Evolutionary conservation across 1,284 basidiomycete species (phyloP), one percentile per base, ranked within the genome.

Genomic region (Trametes pubescens): DNA sequence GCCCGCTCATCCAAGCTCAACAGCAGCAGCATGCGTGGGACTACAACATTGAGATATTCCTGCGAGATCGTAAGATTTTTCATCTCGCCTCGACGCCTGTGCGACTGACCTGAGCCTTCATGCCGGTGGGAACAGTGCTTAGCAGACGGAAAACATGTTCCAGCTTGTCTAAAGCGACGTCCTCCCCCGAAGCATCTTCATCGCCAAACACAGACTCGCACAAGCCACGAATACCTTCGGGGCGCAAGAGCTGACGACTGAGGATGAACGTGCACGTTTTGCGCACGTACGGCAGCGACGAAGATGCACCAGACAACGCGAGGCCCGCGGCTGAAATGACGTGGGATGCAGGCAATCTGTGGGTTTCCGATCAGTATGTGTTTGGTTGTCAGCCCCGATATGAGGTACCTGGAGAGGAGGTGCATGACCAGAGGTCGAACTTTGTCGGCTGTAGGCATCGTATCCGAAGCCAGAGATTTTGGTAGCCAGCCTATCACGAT

Each of bases 401-500:
- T 29, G 5, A 8, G 69, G 53, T 59, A 66, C 67, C 67, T 69
- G 21, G 82, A 81, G 48, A 92, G 75, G 26, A 93, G 73, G 59
- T 84, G 84, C 69, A 86, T 79, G 2, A 84, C 79, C 34, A 81
- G 70, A 1, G 86, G 82, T 10, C 86, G 77, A 24, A 85, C 51
- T 9, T 72, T 62, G 44, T 80, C 77, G 21, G 75, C 63, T 13
- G 77, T 68, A 37, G 69, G 79, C 29, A 81, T 74, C 21, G 77
- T 74, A 52, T 85, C 78, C 0, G 80, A 79, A 7, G 80, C 74
- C 7, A 83, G 69, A 0, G 81, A 76, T 63, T 84, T 86, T 4
- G 90, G 89, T 5, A 91, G 77, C 91, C 91, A 93, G 3, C 88
- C 91, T 4, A 93, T 76, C 16, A 84, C 74, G 3, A 93, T 80